phyloP scores from a whole-genome alignment of 805 yeast species.

The Candida rishiriensis region DNA sequence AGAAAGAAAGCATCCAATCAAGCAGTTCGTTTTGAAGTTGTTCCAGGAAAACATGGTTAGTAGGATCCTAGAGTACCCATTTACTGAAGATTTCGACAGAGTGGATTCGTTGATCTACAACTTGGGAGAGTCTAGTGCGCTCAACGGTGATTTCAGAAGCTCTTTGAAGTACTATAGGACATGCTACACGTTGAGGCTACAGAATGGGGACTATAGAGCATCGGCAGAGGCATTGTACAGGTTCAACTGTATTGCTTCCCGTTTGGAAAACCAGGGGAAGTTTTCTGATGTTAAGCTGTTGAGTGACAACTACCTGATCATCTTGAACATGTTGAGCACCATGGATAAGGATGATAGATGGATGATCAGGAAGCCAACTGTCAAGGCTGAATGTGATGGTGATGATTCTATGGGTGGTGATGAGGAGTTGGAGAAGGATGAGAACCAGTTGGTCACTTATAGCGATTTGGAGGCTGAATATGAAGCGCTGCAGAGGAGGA shows the following conservation, averaged over 20 bases:
- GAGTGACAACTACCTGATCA: constrained; percentile 34
- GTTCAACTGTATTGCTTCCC: constrained; percentile 29
- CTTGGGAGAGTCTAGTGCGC: constrained; percentile 23
- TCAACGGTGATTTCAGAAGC: constrained; percentile 24
- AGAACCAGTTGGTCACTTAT: constrained; percentile 10
- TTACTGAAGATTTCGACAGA: constrained; percentile 36
- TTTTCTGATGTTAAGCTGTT: constrained; percentile 18
- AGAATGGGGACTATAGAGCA: constrained; percentile 46
- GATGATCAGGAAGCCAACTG: constrained; percentile 28
- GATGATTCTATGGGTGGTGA: not conserved
- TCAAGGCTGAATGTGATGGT: not conserved
- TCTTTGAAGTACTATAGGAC: constrained; percentile 44
- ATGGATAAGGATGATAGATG: constrained; percentile 37
- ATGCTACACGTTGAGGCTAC: constrained; percentile 46
- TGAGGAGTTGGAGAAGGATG: not conserved
- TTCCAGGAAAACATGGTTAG: constrained; percentile 37
- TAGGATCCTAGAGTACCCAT: constrained; percentile 37
- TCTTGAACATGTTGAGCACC: constrained; percentile 36
- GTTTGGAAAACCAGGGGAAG: constrained; percentile 5
- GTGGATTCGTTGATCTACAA: constrained; percentile 40
- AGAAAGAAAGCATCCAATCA: constrained; percentile 22
- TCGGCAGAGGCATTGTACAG: constrained; percentile 40
- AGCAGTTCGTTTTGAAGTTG: constrained; percentile 34
- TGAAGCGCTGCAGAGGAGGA: constrained; percentile 3
- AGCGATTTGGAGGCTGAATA: constrained; percentile 19